These are phyloP conservation scores for Cordia subcordata DNA, from an alignment of 257 asterid species.

Conservation along the genomic window DNA sequence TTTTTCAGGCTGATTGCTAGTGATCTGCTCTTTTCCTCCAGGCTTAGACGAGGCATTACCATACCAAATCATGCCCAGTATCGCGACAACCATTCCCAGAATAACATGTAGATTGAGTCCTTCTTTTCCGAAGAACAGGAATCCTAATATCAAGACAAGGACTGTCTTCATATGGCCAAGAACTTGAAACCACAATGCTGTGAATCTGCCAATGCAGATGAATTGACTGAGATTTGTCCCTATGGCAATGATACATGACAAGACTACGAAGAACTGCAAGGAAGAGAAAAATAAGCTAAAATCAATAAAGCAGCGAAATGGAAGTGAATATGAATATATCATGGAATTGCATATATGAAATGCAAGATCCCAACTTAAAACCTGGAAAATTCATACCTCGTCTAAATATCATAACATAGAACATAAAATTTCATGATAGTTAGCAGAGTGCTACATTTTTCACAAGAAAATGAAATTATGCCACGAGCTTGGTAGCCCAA, in stretches of 20 bases:
- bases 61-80: constrained; percentile 70
- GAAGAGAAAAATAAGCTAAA: constrained; percentile 1
- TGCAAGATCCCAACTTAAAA: too few relatives aligned
- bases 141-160: constrained; percentile 59
- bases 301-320: neutral
- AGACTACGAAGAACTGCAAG: constrained; percentile 42
- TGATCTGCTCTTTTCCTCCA: constrained; percentile 53
- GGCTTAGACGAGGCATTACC: constrained; percentile 61
- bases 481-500: too few relatives aligned
- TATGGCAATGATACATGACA: constrained; percentile 64
- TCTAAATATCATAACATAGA: too few relatives aligned
- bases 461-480: too few relatives aligned
- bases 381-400: too few relatives aligned
- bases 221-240: constrained; percentile 81
- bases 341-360: too few relatives aligned
- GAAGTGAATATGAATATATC: too few relatives aligned
- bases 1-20: constrained; percentile 29
- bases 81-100: constrained; percentile 62
- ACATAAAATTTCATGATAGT: too few relatives aligned
- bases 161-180: constrained; percentile 81
- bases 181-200: constrained; percentile 79
- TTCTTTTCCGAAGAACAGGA: constrained; percentile 65
- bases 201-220: constrained; percentile 83
- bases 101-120: constrained; percentile 60
- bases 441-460: too few relatives aligned